These are phyloP conservation scores for Quercus engelmannii DNA, from an alignment of 306 rosid genomes.

Conservation along the genomic window DNA sequence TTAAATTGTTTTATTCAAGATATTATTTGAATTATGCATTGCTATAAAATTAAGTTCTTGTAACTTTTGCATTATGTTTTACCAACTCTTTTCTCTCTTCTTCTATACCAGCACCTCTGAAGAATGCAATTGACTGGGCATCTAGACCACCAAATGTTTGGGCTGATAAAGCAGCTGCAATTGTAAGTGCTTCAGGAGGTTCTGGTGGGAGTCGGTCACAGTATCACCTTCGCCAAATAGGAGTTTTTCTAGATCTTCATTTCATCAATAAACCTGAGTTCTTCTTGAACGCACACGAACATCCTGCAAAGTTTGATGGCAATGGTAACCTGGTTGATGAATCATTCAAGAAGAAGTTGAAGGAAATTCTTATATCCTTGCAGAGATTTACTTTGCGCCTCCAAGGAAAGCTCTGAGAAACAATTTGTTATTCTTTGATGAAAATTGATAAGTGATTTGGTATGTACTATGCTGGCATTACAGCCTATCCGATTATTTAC, in stretches of 20 bases:
- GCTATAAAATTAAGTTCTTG: background rate
- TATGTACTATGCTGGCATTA: background rate
- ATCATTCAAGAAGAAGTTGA: slow-evolving; percentile 36
- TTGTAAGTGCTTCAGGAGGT: slow-evolving; percentile 75
- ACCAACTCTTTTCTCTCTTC: background rate
- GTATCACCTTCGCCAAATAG: slow-evolving; percentile 84
- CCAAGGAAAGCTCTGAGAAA: slow-evolving; percentile 20
- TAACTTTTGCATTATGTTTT: background rate
- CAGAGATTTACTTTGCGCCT: slow-evolving; percentile 47
- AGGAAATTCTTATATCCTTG: slow-evolving; percentile 52
- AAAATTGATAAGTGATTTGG: background rate
- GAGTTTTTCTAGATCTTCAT: slow-evolving; percentile 80
- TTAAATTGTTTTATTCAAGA: too few relatives aligned
- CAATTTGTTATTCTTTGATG: background rate
- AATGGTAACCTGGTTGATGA: slow-evolving; percentile 68
- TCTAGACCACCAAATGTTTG: slow-evolving; percentile 83
- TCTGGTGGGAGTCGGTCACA: slow-evolving; percentile 72
- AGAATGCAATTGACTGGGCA: slow-evolving; percentile 88
- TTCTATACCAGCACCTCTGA: slow-evolving; percentile 44
- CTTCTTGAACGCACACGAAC: slow-evolving; percentile 57
- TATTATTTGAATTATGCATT: too few relatives aligned
- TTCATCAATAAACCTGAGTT: slow-evolving; percentile 93
- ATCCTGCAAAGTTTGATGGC: slow-evolving; percentile 63
- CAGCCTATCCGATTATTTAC: background rate
- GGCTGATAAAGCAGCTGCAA: slow-evolving; percentile 84